Percentiles rank a stretch among this genome's conserved stretches.
These are phyloP conservation scores for Pyrenula massariospora DNA, from an alignment of 495 filamentous ascomycete genomes.

Conservation along the genomic window DNA sequence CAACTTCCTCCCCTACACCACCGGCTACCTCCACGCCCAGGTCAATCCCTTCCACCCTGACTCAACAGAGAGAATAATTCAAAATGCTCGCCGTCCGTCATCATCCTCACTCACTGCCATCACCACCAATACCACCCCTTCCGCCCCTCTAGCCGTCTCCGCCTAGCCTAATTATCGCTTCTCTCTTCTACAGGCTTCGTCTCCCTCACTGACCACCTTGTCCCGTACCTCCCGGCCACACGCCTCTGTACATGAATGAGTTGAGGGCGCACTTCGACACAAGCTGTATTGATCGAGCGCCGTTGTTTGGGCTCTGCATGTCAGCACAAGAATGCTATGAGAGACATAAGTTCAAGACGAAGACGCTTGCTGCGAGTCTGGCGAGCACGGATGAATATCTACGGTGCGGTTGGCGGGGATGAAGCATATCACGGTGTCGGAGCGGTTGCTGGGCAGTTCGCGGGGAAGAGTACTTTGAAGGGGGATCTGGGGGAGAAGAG, in stretches of 20 bases:
- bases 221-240: slow-evolving; percentile 30
- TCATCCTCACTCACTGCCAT: neutral
- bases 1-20: neutral
- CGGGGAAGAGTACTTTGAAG: slow-evolving; percentile 21
- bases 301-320: slow-evolving; percentile 36
- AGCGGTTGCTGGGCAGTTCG: slow-evolving; percentile 33
- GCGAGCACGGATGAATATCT: slow-evolving; percentile 45
- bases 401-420: slow-evolving; percentile 44
- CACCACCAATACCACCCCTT: neutral
- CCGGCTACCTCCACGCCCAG: neutral
- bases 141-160: neutral
- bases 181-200: slow-evolving; percentile 28
- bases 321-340: slow-evolving; percentile 43
- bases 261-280: slow-evolving; percentile 48
- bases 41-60: slow-evolving; percentile 35
- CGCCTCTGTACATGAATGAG: slow-evolving; percentile 55
- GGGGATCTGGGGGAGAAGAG: slow-evolving; percentile 17
- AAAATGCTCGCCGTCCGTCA: slow-evolving; percentile 40
- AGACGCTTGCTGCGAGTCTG: slow-evolving; percentile 44
- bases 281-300: slow-evolving; percentile 32
- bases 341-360: slow-evolving; percentile 23
- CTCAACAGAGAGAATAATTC: slow-evolving; percentile 36
- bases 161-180: neutral
- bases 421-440: slow-evolving; percentile 45
- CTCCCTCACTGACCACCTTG: slow-evolving; percentile 32